A percentile compares a stretch with the other conserved stretches of the same genome.
These are phyloP conservation scores for Xylaria palmicola DNA, from an alignment of 495 filamentous ascomycete species.

Conservation along the genomic window DNA sequence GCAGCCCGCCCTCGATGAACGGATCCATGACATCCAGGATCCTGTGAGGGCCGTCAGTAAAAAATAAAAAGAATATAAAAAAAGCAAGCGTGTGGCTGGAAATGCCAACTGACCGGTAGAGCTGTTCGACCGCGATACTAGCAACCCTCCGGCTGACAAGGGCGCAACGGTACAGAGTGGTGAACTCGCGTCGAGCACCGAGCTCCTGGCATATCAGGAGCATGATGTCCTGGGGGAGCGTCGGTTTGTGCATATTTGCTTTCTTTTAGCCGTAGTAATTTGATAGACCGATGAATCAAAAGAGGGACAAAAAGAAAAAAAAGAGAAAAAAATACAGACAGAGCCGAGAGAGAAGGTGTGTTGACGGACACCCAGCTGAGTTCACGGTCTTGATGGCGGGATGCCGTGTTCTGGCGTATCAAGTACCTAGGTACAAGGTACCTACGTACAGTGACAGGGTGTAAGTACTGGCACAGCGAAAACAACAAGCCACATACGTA, in stretches of 20 bases:
- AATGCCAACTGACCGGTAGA: slow-evolving; percentile 64
- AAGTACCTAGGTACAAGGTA: background rate
- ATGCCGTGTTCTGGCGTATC: background rate
- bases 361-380: too few species aligned
- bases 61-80: background rate
- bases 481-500: too few species aligned
- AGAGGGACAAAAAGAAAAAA: background rate
- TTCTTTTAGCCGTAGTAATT: background rate
- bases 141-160: slow-evolving; percentile 51
- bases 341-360: too few species aligned
- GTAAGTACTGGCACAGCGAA: too few species aligned
- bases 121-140: slow-evolving; percentile 54
- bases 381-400: too few species aligned
- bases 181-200: slow-evolving; percentile 51
- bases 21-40: slow-evolving; percentile 30
- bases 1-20: slow-evolving; percentile 21
- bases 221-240: slow-evolving; percentile 59
- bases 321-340: background rate
- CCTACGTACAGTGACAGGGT: too few species aligned
- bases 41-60: slow-evolving; percentile 27
- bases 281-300: background rate
- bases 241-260: background rate
- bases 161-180: slow-evolving; percentile 57
- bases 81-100: too few species aligned
- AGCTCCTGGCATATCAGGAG: slow-evolving; percentile 59